A percentile compares a stretch with the other conserved stretches of the same genome.
Evolutionary conservation across 2,329 filamentous ascomycete species (phyloP).

Genomic region (Colletotrichum sp.): DNA sequence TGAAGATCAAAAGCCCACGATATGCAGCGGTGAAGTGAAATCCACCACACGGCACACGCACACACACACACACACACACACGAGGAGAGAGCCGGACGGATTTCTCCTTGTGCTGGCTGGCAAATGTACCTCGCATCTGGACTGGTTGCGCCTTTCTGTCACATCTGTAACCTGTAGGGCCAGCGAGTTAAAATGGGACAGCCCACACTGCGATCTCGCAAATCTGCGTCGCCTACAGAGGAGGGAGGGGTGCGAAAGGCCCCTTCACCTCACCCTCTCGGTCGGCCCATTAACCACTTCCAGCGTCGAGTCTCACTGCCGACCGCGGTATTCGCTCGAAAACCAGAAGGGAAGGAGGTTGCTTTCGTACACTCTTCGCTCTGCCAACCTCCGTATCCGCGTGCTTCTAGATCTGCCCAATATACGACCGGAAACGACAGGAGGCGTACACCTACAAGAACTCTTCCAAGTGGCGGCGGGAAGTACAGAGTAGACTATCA

Average conservation of each 20-base stretch:
- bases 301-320: slow-evolving; percentile 6
- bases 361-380: background rate
- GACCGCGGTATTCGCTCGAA: background rate
- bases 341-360: background rate
- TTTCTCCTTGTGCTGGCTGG: background rate
- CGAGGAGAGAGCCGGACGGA: background rate
- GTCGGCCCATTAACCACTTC: background rate
- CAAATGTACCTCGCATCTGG: background rate
- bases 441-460: background rate
- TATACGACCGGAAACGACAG: background rate
- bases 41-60: background rate
- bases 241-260: background rate
- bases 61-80: background rate
- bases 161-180: background rate
- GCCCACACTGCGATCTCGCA: slow-evolving; percentile 14
- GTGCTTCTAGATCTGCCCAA: background rate
- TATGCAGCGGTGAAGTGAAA: slow-evolving; percentile 9
- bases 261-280: background rate
- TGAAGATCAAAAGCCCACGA: slow-evolving; percentile 3
- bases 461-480: background rate
- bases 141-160: background rate
- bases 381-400: background rate
- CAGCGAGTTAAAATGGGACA: slow-evolving; percentile 1
- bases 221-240: slow-evolving; percentile 2
- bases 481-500: background rate